Conservation (phyloP, 148 eudicot species). For the Rhododendron mucronatum region DNA sequence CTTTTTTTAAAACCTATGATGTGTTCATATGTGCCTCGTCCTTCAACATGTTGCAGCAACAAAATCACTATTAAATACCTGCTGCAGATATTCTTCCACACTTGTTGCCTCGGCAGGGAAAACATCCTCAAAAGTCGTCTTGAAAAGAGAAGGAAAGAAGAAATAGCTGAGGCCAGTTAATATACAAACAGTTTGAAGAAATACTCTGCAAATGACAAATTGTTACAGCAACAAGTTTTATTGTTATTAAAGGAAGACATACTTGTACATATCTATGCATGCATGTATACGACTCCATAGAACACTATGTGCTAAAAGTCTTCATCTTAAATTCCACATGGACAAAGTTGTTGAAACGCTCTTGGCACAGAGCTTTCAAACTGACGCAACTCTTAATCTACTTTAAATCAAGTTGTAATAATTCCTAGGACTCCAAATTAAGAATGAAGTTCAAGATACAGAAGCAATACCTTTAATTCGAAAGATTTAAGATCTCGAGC, state of each 20-base stretch:
- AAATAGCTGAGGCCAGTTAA: not conserved
- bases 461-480: constrained; percentile 64
- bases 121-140: constrained; percentile 96
- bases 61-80: constrained; percentile 38
- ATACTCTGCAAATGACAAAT: not conserved
- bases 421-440: not conserved
- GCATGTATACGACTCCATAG: not conserved
- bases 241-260: not conserved
- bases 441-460: not conserved
- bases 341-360: not conserved
- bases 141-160: constrained; percentile 11
- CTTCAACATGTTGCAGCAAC: not conserved
- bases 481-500: constrained; percentile 92
- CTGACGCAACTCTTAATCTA: not conserved
- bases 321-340: not conserved
- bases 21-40: not conserved
- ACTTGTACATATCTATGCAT: not conserved
- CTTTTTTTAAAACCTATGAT: not conserved
- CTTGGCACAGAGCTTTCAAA: not conserved
- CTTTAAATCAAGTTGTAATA: not conserved
- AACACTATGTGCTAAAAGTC: not conserved
- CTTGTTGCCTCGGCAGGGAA: constrained; percentile 96
- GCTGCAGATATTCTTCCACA: constrained; percentile 89
- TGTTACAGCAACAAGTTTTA: not conserved
- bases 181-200: not conserved